Evolutionary conservation across 768 basidiomycete species (phyloP).

Genomic region (Tubosaeta sp.): DNA sequence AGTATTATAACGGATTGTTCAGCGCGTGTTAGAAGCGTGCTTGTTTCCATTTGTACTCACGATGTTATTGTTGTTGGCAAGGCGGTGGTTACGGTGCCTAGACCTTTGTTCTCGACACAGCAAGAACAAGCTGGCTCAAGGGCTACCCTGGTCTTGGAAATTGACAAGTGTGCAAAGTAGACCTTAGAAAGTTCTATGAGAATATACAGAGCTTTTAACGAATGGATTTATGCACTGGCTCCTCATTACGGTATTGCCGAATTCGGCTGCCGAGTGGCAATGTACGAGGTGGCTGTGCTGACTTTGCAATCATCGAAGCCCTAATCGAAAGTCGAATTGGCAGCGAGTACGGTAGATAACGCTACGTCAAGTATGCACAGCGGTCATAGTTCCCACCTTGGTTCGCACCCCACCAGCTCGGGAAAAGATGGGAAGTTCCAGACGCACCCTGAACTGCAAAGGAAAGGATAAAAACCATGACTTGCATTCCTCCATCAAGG

Average conservation of each 20-base stretch:
- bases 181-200: neutral
- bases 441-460: slow-evolving; percentile 50
- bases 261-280: neutral
- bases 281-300: neutral
- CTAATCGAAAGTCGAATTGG: neutral
- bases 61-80: slow-evolving; percentile 29
- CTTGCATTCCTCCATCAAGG: slow-evolving; percentile 40
- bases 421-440: slow-evolving; percentile 46
- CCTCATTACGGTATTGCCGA: neutral
- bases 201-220: neutral
- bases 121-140: neutral
- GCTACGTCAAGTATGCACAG: neutral
- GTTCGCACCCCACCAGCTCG: slow-evolving; percentile 13
- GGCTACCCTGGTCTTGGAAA: neutral
- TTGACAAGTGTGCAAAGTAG: neutral
- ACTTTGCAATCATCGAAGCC: neutral
- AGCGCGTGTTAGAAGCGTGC: slow-evolving; percentile 27
- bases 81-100: slow-evolving; percentile 20
- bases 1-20: slow-evolving; percentile 23
- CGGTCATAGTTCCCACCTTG: slow-evolving; percentile 9
- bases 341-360: neutral
- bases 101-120: slow-evolving; percentile 20
- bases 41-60: slow-evolving; percentile 33
- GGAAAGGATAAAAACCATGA: slow-evolving; percentile 53
- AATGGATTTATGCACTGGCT: neutral